Evolutionary conservation across 1,284 basidiomycete genomes (phyloP).

Genomic region (Anthracocystis walkeri): DNA sequence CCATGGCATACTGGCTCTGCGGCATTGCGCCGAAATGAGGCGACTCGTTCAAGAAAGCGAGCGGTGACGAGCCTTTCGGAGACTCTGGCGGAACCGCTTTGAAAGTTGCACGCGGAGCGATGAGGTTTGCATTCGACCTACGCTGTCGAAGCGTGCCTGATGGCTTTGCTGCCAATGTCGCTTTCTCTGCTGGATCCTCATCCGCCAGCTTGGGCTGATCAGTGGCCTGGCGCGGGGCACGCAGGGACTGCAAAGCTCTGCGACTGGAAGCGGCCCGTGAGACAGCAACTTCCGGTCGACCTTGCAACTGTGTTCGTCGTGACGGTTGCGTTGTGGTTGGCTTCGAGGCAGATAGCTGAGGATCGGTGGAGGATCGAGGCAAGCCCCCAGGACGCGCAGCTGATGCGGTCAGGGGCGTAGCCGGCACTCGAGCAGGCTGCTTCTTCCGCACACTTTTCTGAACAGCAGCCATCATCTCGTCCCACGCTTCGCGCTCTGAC

Average conservation of each 20-base stretch:
- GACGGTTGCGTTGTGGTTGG: constrained; percentile 20
- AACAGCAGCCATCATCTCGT: constrained; percentile 65
- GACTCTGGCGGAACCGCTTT: constrained; percentile 27
- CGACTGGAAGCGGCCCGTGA: constrained; percentile 12
- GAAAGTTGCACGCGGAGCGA: constrained; percentile 33
- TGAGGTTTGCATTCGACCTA: constrained; percentile 14
- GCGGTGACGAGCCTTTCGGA: constrained; percentile 10
- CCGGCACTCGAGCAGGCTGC: constrained; percentile 23
- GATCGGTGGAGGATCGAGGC: constrained; percentile 46
- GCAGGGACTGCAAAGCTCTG: constrained; percentile 20
- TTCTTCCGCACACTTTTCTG: constrained; percentile 65
- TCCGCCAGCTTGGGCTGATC: constrained; percentile 1
- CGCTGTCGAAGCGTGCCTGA: constrained; percentile 16
- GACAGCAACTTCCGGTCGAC: neutral
- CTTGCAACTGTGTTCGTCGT: constrained; percentile 5
- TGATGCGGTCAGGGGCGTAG: constrained; percentile 18
- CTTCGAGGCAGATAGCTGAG: constrained; percentile 43
- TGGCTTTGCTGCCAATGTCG: neutral
- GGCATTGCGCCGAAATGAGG: constrained; percentile 12
- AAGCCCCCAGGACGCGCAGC: constrained; percentile 14
- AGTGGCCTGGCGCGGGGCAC: constrained; percentile 19
- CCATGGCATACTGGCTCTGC: constrained; percentile 25
- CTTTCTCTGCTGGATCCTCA: neutral
- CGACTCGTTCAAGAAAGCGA: constrained; percentile 13
- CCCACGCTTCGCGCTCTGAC: constrained; percentile 66